Evolutionary conservation across 202 grass and related monocot genomes (phyloP).

Genomic region (Panicum virgatum): DNA sequence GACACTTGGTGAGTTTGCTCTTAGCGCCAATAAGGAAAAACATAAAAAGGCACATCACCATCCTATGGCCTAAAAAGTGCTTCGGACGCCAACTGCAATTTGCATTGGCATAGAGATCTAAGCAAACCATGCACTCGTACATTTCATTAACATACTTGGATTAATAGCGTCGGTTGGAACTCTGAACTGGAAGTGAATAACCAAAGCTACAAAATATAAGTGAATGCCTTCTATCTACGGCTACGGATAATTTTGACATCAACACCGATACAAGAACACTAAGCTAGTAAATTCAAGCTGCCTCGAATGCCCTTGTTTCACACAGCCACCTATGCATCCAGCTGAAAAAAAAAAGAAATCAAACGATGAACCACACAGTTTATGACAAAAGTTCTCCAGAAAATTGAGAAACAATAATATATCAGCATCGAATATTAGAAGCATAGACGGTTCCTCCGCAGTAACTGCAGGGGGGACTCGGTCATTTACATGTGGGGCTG

Average conservation of each 20-base stretch:
- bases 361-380: conserved; percentile 70
- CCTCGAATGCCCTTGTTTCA: conserved; percentile 59
- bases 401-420: too few species aligned
- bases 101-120: conserved; percentile 2
- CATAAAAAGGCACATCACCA: not conserved
- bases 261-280: not conserved
- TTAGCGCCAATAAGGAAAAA: not conserved
- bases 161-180: not conserved
- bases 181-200: not conserved
- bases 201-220: not conserved
- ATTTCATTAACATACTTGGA: conserved; percentile 4
- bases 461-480: too few species aligned
- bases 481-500: too few species aligned
- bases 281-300: conserved; percentile 29
- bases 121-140: conserved; percentile 37
- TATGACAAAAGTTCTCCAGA: too few species aligned
- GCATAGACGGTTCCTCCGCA: too few species aligned
- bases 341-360: conserved; percentile 63
- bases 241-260: not conserved
- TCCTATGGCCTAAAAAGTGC: not conserved
- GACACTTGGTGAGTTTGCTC: not conserved
- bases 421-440: too few species aligned
- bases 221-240: not conserved
- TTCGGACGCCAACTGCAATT: conserved; percentile 16
- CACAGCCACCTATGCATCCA: conserved; percentile 42